Conservation (phyloP, 306 rosid genomes). For the Quercus agrifolia region DNA sequence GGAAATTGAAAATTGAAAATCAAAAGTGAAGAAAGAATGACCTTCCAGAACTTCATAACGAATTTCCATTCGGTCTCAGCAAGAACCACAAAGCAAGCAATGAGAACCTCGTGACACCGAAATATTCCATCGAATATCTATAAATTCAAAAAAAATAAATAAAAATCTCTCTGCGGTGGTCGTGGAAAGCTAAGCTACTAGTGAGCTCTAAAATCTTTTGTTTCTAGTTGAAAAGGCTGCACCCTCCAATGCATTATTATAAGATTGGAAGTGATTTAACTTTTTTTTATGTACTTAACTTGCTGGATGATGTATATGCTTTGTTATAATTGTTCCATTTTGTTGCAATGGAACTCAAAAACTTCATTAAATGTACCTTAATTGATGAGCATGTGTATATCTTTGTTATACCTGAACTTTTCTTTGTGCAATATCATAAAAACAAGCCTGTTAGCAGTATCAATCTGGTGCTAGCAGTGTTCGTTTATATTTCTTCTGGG, state of each 20-base stretch:
- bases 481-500: too few relatives aligned
- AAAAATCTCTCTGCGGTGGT: conserved; percentile 51
- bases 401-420: too few relatives aligned
- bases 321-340: too few relatives aligned
- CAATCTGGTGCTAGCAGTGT: too few relatives aligned
- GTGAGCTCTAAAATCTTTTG: conserved; percentile 15
- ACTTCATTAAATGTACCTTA: too few relatives aligned
- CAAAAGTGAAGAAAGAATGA: background rate
- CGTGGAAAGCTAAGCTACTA: conserved; percentile 63
- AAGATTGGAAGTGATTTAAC: conserved; percentile 22
- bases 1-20: too few relatives aligned
- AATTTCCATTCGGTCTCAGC: conserved; percentile 79
- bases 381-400: too few relatives aligned
- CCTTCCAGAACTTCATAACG: conserved; percentile 57
- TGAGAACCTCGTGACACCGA: conserved; percentile 65
- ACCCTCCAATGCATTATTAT: background rate
- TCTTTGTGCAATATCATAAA: too few relatives aligned
- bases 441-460: too few relatives aligned
- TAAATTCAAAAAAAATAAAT: background rate
- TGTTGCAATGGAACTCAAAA: too few relatives aligned
- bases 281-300: background rate
- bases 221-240: background rate
- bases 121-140: conserved; percentile 78
- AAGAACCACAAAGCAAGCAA: conserved; percentile 53
- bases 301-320: background rate